A percentile compares a stretch with the other conserved stretches of the same genome.
Conservation (phyloP, 2,329 filamentous ascomycete species). For the Aspergillus carbonarius region DNA sequence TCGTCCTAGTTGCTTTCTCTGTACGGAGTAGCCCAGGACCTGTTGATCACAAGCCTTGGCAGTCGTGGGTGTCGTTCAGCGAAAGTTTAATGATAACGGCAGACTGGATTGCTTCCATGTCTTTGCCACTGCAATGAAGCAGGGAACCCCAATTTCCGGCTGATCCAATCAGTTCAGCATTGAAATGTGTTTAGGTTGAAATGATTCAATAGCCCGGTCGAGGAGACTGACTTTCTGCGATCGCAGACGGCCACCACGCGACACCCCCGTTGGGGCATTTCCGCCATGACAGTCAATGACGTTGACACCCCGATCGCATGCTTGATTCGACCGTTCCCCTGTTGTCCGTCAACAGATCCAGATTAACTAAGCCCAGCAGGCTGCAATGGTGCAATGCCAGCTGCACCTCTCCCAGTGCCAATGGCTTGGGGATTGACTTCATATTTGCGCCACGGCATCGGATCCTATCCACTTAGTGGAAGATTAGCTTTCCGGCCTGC, state of each 20-base stretch:
- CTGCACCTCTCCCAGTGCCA: background rate
- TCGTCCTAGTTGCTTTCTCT: background rate
- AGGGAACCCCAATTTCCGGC: background rate
- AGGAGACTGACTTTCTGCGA: background rate
- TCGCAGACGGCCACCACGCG: background rate
- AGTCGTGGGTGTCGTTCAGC: background rate
- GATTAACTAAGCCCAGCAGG: background rate
- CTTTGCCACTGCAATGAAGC: background rate
- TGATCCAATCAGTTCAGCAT: background rate
- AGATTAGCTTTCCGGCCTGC: background rate
- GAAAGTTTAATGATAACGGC: background rate
- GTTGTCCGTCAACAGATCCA: background rate
- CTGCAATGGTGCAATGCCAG: background rate
- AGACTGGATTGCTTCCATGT: background rate
- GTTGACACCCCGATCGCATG: background rate
- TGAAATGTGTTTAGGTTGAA: background rate
- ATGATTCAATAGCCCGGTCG: background rate
- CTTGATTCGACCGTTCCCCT: background rate
- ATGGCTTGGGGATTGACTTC: conserved; percentile 12
- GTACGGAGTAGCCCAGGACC: background rate
- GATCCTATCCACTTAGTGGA: background rate
- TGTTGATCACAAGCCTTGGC: background rate
- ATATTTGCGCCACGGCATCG: conserved; percentile 12
- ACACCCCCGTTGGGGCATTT: background rate
- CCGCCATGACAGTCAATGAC: conserved; percentile 10